Evolutionary conservation across 306 rosid genomes (phyloP), one percentile per base, ranked within the genome.

Genomic region (Trifolium pratense): DNA sequence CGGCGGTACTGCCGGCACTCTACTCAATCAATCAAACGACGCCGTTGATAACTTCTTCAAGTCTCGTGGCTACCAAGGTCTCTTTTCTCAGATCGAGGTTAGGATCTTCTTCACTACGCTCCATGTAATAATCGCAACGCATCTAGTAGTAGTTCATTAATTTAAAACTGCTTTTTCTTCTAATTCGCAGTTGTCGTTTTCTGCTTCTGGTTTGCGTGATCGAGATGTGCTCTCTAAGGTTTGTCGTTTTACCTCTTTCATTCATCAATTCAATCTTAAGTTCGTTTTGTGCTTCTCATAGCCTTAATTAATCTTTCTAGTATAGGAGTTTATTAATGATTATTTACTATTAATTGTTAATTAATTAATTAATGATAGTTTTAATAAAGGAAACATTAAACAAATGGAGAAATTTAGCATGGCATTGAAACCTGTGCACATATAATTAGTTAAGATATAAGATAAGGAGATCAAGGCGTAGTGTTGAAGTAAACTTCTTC

Each of bases 61-160:
- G 84, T 85, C 89, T 74, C 97, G 88, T 18, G 99, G 97, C 83
- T 86, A 86, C 87, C 75, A 84, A 16, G 96, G 96, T 39, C 86
- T 86, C 86, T 90, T 83, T 84, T 88, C 97, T 77, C 97, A 95
- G 97, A 95, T 95, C 93, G 97, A 95, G 99, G 99, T 29, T 1
- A 29, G 4, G 32, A 26, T 26, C 31, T 26, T 26, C 32, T 29
- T 29, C 32, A 29, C 5, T 29, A 29, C 32, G 32, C 32, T 51
- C 18, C 65, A 4, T 11, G 2, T 43, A 43, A 43, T 42, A 42
- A 42, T 61, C 45, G 49, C 67, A 42, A 53, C 45, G 49, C 67
- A 10, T 23, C 61, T 62, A 7, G 21, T 62, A 7, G 21, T 34
- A 1, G 15, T 2, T 17, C 51, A 25, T 20, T 32, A 9, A 1